Base-by-base conservation (phyloP, 306 rosid species). In the Cucumis cinereus region DNA sequence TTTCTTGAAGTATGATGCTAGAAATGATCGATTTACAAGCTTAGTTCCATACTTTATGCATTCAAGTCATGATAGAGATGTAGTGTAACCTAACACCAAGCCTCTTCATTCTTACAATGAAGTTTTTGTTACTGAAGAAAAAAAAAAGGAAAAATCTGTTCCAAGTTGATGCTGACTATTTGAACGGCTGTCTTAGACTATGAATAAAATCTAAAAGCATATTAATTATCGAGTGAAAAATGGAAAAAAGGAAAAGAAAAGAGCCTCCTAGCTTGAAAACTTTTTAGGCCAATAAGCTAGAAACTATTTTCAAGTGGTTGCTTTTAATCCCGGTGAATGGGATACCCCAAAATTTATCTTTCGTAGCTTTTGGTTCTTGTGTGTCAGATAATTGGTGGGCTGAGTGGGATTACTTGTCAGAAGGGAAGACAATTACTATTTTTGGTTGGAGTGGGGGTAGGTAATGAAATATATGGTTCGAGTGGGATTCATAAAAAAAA, bases 361-460 rank as follows among this genome's bases (percentile, higher is more conserved):
- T 14, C 74, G 49, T 68, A 20, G 55, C 74, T 68, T 68, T 41
- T 68, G 55, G 54, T 68, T 11, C 56, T 45, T 45, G 8, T 7
- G 74, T 23, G 24, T 35, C 49, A n/a, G 73, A n/a, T 66, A n/a
- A 38, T 38, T 66, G 50, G 30, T 66, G 50, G 52, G 12, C 5
- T 38, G 50, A 36, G 50, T 36, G 4, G 50, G 72, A 64, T 64
- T 64, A 23, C 47, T 35, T 24, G 12, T 63, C 10, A 10, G 16
- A 36, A 64, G 4, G n/a, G 6, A 49, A 45, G 0, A 19, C 1
- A 36, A 19, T 8, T 77, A 64, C 54, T 38, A 82, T 91, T 88
- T 87, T 88, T 92, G 71, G 84, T 86, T 60, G 86, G 84, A 90
- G 98, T 90, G 78, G 82, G 86, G 81, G 85, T 85, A 64, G 66